Evolutionary conservation across 2,329 filamentous ascomycete species (phyloP), one percentile per base, ranked within the genome.

Genomic region (Verticillium zaregamsianum): DNA sequence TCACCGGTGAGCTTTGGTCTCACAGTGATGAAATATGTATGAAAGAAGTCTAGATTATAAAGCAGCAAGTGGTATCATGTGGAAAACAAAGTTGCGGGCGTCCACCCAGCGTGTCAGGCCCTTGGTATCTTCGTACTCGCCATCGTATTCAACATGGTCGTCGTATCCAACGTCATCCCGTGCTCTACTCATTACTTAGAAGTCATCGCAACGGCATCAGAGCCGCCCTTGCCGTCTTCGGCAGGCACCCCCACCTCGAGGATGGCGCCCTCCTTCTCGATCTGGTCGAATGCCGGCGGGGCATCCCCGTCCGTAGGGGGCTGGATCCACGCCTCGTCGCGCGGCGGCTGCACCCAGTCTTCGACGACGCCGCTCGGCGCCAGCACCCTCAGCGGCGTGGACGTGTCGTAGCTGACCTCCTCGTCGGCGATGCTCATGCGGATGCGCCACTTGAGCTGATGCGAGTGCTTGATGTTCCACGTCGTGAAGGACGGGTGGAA

Each of bases 281-380:
- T 45, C 45, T 59, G 28, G 6, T 45, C 58, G 37, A 59, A 59
- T 2, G 58, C 32, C 2, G 58, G 58, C 45, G 58, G 58, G 15
- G 58, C 58, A 15, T 59, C 58, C 8, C 12, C 45, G 28, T 59
- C 31, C 5, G 58, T 45, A 15, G 58, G 58, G 9, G 58, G 58
- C n/a, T 55, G 58, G 15, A 59, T 59, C 58, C 58, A 59, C n/a
- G 58, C 23, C 58, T 59, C 58, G 12, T 45, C 31, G 31, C 25
- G 32, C 40, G 58, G 40, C 45, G 58, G 58, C n/a, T 25, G 58
- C n/a, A 31, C 28, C 28, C 23, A 39, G 17, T 55, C 39, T 14
- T 49, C 17, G 11, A 28, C 12, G 9, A 3, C 35, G 28, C 23
- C 5, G 25, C 28, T 54, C 54, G 37, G 25, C 31, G 14, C 40